These are phyloP conservation scores for Fusarium sp. DNA, from an alignment of 2,329 filamentous ascomycete genomes.

Conservation along the genomic window DNA sequence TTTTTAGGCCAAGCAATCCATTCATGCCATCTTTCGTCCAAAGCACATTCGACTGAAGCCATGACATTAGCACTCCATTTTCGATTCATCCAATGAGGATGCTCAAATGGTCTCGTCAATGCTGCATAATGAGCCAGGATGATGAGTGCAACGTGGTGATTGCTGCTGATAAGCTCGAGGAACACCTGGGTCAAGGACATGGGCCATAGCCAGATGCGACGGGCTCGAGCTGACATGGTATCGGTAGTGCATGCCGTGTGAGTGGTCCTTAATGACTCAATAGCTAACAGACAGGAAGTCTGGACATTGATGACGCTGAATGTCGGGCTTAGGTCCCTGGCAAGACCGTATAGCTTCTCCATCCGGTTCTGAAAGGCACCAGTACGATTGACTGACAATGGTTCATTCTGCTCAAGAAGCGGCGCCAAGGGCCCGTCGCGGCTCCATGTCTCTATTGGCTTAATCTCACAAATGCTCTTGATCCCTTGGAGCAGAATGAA, in stretches of 20 bases:
- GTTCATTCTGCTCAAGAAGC: constrained; percentile 1
- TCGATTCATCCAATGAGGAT: constrained; percentile 21
- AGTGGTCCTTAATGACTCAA: constrained; percentile 22
- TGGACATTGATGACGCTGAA: constrained; percentile 26
- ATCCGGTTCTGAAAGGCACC: constrained; percentile 25
- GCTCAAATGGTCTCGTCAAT: constrained; percentile 23
- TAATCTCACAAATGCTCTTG: constrained; percentile 24
- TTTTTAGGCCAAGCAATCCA: constrained; percentile 27
- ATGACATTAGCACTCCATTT: constrained; percentile 22
- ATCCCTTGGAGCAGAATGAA: constrained; percentile 29
- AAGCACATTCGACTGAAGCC: neutral
- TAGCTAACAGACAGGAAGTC: constrained; percentile 22
- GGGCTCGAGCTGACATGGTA: neutral
- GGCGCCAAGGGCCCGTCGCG: constrained; percentile 18
- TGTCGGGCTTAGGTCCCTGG: constrained; percentile 15
- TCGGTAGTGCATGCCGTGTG: constrained; percentile 1
- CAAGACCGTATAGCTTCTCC: constrained; percentile 17
- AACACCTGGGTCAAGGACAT: constrained; percentile 25
- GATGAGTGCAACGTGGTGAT: constrained; percentile 24
- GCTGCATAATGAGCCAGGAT: constrained; percentile 27
- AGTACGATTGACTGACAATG: neutral
- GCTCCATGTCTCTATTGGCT: constrained; percentile 21
- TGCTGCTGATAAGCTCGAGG: constrained; percentile 21
- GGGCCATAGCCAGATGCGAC: constrained; percentile 30
- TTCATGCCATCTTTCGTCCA: constrained; percentile 21